Base-by-base conservation (phyloP, 2,329 filamentous ascomycete genomes). In the Botryosphaeria agaves region DNA sequence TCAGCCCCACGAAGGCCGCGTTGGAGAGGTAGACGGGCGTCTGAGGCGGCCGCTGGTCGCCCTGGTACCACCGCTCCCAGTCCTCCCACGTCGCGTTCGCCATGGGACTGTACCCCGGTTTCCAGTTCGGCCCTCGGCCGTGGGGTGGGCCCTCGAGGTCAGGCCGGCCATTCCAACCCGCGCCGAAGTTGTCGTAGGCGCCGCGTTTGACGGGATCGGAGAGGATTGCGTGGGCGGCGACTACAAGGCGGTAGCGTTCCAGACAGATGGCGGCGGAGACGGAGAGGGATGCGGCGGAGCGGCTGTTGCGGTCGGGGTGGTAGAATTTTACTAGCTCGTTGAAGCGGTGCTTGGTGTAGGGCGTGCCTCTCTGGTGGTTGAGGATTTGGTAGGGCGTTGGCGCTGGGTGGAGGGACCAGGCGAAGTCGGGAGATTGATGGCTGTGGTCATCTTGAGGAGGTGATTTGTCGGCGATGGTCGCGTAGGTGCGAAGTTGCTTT, bases 261-360 rank as follows among this genome's bases (percentile, higher is more conserved):
- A 89, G 62, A 36, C 77, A 76, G 18, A 69, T 65, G 16, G 69
- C 55, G 14, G 68, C 63, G 0, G 80, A 61, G 8, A 79, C 48
- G 51, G 31, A 18, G 15, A 32, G 31, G 17, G 49, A 60, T 49
- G 36, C 59, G 21, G 48, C 48, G 23, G 45, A 40, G 24, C 51
- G 47, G 33, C 47, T 49, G 37, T 53, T 61, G 35, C 69, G 70
- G 52, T 98, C 89, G 0, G 89, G 89, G 48, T 98, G 89, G 57
- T 98, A 98, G 28, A 91, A 63, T 59, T 95, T 98, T 34, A 92
- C 89, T 31, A 98, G 70, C 46, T 87, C 69, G 53, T 91, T 89
- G 64, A 84, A 98, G 35, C 72, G 72, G 26, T 65, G 58, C 55
- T 98, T 95, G 37, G 70, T 76, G 53, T 98, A 95, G 2, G 72